Conservation (phyloP, 2,329 filamentous ascomycete genomes). For the Fusarium sp. region DNA sequence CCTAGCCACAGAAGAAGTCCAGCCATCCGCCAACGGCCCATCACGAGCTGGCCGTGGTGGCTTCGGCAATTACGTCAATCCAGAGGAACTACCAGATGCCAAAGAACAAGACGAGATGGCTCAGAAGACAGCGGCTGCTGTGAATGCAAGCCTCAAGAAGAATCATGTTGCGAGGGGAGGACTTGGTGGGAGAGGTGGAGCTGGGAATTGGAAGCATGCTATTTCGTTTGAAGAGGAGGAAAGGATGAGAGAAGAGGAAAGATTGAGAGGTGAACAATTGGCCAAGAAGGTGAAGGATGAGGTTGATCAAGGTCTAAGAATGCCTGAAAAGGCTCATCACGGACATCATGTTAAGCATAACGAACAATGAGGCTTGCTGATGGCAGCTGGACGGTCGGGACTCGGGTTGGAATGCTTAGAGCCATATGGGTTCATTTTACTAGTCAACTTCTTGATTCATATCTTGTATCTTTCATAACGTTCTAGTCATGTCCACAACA, state of each 20-base stretch:
- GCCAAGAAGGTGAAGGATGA: constrained; percentile 55
- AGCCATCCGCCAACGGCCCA: constrained; percentile 45
- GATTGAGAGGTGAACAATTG: constrained; percentile 48
- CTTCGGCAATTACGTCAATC: constrained; percentile 66
- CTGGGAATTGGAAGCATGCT: constrained; percentile 60
- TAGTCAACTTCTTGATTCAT: background rate
- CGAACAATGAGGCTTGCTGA: background rate
- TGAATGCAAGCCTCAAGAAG: constrained; percentile 44
- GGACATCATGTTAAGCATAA: constrained; percentile 18
- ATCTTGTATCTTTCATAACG: background rate
- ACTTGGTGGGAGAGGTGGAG: constrained; percentile 62
- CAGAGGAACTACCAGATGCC: constrained; percentile 45
- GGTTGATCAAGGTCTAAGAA: constrained; percentile 58
- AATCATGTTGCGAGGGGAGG: constrained; percentile 34
- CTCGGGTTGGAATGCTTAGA: background rate
- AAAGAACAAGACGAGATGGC: constrained; percentile 48
- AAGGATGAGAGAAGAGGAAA: constrained; percentile 37
- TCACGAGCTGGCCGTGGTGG: constrained; percentile 66
- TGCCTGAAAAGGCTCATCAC: constrained; percentile 57
- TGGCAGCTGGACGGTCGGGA: background rate
- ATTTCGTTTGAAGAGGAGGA: constrained; percentile 40
- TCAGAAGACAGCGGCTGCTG: constrained; percentile 47
- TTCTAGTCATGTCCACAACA: background rate
- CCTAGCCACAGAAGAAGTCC: constrained; percentile 32
- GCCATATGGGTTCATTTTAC: too few species aligned